Base-by-base conservation (phyloP, 306 rosid species). In the Bauhinia variegata region DNA sequence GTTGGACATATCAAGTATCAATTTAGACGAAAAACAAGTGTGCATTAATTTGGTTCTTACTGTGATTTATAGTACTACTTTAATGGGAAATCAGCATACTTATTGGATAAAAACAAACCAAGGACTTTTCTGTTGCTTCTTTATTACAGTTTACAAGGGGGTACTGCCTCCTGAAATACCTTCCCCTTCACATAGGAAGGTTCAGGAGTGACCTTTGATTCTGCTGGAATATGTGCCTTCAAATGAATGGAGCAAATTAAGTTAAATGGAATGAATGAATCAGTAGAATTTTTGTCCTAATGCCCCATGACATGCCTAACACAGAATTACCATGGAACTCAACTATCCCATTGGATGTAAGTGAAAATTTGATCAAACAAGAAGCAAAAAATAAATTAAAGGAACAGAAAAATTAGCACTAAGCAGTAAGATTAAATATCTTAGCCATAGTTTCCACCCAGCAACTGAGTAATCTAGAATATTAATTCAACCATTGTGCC, bases 311-410 rank as follows among this genome's bases (percentile, higher is more conserved):
- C 28, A 23, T 23, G 2, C 33, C 63, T 63, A 30, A 56, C 6
- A 41, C 15, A 13, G 17, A 66, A 63, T 33, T 56, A 31, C 54
- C 6, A 17, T 59, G 3, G 64, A 44, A 28, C 57, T 44, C 68
- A 36, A 43, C 53, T 30, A 55, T 39, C 43, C 16, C 6, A 54
- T 14, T 6, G 5, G 62, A 58, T 74, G 61, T 50, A 42, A 42
- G 17, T 43, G 59, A 30, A 69, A 58, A 69, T 51, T 48, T n/a
- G n/a, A n/a, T n/a, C n/a, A n/a, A 58, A 63, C 38, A 47, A 42
- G 28, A 49, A 63, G 64, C 11, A 23, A 8, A 69, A 49, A 23
- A 63, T 56, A 34, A 16, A 68, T n/a, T n/a, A n/a, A 47, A 23
- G 28, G 28, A 23, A 17, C 47, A 52, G 60, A 37, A 7, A 23